phyloP scores from a whole-genome alignment of 208 protist species.

The Acanthamoeba sp. region DNA sequence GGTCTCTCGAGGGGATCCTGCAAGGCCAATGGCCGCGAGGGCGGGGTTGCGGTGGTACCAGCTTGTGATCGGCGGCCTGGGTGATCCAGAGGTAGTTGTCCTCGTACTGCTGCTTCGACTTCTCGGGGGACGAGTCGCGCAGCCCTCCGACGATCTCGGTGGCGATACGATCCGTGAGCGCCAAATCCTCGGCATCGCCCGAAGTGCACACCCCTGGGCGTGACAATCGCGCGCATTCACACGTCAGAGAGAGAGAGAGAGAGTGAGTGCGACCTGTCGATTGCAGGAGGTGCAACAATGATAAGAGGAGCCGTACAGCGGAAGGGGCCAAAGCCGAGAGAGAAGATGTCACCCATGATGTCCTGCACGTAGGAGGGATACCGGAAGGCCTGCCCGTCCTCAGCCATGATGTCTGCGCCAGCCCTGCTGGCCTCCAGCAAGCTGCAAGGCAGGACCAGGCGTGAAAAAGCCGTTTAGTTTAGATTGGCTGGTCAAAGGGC shows the following conservation, averaged over 20 bases:
- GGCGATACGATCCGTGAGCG: constrained; percentile 90
- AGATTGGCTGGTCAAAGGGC: no score
- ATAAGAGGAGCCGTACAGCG: constrained; percentile 85
- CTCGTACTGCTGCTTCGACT: constrained; percentile 76
- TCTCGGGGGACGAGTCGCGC: constrained; percentile 28
- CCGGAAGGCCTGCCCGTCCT: constrained; percentile 86
- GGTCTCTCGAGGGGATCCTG: background rate
- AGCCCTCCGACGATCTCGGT: constrained; percentile 88
- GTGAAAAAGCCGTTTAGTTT: constrained; percentile 1
- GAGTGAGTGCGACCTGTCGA: no score
- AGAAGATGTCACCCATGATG: constrained; percentile 94
- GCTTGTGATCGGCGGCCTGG: constrained; percentile 88
- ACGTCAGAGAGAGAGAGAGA: no score
- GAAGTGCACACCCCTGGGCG: constrained; percentile 90
- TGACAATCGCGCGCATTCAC: no score
- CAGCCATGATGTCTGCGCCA: constrained; percentile 88
- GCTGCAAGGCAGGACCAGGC: background rate
- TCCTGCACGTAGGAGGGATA: constrained; percentile 94
- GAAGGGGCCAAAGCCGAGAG: constrained; percentile 93
- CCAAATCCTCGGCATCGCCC: constrained; percentile 87
- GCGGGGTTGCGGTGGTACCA: constrained; percentile 32
- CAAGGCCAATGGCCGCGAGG: no score
- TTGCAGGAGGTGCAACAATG: background rate
- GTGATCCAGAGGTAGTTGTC: constrained; percentile 93
- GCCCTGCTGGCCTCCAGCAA: constrained; percentile 89